Conservation (phyloP, 768 basidiomycete species). For the Lactarius psammicola region DNA sequence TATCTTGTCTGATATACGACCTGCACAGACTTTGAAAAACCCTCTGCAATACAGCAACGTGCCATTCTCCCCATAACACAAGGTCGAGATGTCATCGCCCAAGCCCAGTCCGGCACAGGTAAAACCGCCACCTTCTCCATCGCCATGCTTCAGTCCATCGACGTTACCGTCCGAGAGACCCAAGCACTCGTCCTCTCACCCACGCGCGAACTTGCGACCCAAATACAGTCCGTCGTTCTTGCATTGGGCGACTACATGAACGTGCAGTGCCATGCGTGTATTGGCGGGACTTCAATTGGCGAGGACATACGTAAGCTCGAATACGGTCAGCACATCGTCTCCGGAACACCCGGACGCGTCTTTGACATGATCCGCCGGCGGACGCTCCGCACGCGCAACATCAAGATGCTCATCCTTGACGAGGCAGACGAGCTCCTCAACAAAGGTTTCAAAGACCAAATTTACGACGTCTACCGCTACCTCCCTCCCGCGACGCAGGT, state of each 20-base stretch:
- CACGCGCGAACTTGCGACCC: constrained; percentile 98
- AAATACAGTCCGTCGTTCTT: constrained; percentile 95
- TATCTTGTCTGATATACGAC: constrained; percentile 14
- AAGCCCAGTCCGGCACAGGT: constrained; percentile 98
- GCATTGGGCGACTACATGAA: constrained; percentile 99
- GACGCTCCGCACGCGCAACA: too few relatives aligned
- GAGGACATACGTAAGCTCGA: constrained; percentile 34
- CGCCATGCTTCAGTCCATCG: constrained; percentile 96
- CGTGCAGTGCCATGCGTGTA: constrained; percentile 77
- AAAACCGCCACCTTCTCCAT: constrained; percentile 99
- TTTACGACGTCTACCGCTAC: constrained; percentile 97
- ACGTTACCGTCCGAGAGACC: constrained; percentile 89
- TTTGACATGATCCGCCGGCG: constrained; percentile 32
- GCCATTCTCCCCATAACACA: constrained; percentile 95
- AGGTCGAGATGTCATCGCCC: constrained; percentile 97
- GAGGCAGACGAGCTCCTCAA: constrained; percentile 96
- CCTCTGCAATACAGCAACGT: constrained; percentile 97
- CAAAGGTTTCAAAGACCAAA: constrained; percentile 99
- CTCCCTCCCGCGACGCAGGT: constrained; percentile 97
- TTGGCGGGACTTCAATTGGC: constrained; percentile 68
- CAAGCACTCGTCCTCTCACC: constrained; percentile 96
- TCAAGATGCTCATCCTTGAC: constrained; percentile 68
- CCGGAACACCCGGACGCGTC: constrained; percentile 58
- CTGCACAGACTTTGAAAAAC: constrained; percentile 84
- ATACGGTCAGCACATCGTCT: constrained; percentile 40